Percentiles rank a stretch among this genome's conserved stretches.
These are phyloP conservation scores for Amorphotheca resinae DNA, from an alignment of 495 filamentous ascomycete genomes.

Conservation along the genomic window DNA sequence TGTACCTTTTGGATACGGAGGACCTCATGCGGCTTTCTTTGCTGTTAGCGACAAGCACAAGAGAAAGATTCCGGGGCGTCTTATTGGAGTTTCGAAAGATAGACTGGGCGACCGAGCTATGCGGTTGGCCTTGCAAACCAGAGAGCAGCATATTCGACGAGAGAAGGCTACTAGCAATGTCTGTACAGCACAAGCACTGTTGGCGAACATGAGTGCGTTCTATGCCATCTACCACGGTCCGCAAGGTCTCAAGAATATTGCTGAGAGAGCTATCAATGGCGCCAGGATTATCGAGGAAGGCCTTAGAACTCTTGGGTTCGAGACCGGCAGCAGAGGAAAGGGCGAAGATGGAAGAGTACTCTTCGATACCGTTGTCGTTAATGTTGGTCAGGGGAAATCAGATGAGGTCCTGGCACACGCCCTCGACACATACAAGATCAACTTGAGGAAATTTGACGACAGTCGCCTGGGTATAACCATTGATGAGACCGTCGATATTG, in stretches of 20 bases:
- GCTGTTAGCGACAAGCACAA: slow-evolving; percentile 87
- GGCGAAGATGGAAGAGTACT: slow-evolving; percentile 40
- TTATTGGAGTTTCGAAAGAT: slow-evolving; percentile 91
- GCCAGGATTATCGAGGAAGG: slow-evolving; percentile 58
- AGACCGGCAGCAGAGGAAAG: slow-evolving; percentile 43
- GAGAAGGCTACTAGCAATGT: slow-evolving; percentile 99
- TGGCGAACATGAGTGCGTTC: slow-evolving; percentile 96
- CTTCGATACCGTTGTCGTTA: slow-evolving; percentile 76
- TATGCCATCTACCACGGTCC: slow-evolving; percentile 98
- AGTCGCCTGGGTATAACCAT: slow-evolving; percentile 54
- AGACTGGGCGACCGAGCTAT: slow-evolving; percentile 75
- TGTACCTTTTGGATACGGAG: slow-evolving; percentile 88
- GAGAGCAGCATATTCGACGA: slow-evolving; percentile 93
- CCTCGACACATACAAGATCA: slow-evolving; percentile 41
- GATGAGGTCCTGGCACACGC: slow-evolving; percentile 38
- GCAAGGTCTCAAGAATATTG: slow-evolving; percentile 71
- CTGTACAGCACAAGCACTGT: slow-evolving; percentile 88
- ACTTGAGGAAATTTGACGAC: slow-evolving; percentile 48
- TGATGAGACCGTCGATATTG: slow-evolving; percentile 56
- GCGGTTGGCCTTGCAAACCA: slow-evolving; percentile 79
- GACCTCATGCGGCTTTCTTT: slow-evolving; percentile 96
- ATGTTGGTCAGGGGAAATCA: slow-evolving; percentile 36
- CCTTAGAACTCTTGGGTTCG: slow-evolving; percentile 52
- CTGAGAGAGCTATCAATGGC: slow-evolving; percentile 58
- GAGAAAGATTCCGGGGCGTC: slow-evolving; percentile 87